A percentile compares a stretch with the other conserved stretches of the same genome.
phyloP scores from a whole-genome alignment of 2,329 filamentous ascomycete genomes.

The Fusarium caatingaense region DNA sequence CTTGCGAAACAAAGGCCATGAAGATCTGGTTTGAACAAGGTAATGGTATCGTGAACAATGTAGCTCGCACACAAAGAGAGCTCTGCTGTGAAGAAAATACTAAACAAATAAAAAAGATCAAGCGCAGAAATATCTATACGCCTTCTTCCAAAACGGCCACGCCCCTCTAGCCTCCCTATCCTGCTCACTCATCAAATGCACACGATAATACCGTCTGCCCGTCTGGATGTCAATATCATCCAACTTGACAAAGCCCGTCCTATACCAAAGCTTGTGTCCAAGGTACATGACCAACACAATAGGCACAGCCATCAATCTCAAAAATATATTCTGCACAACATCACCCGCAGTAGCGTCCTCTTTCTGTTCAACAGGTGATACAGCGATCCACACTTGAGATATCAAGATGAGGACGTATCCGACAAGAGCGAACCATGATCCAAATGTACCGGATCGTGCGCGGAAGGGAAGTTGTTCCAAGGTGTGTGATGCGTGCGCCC shows the following conservation, averaged over 20 bases:
- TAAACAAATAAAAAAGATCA: constrained; percentile 49
- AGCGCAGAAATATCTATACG: constrained; percentile 75
- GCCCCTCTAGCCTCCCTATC: constrained; percentile 77
- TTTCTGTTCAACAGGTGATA: constrained; percentile 74
- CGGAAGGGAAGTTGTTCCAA: constrained; percentile 82
- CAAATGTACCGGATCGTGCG: constrained; percentile 79
- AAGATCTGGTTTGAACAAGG: too few species aligned
- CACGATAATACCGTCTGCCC: constrained; percentile 84
- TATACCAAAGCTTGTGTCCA: constrained; percentile 79
- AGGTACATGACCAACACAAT: constrained; percentile 77
- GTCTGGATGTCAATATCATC: constrained; percentile 88
- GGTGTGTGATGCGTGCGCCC: constrained; percentile 73
- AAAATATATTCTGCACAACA: constrained; percentile 75
- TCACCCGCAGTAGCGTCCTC: constrained; percentile 50
- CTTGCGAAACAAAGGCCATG: background rate
- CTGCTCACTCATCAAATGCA: constrained; percentile 80
- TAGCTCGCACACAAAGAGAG: background rate
- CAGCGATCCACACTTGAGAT: constrained; percentile 84
- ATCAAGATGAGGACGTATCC: constrained; percentile 75
- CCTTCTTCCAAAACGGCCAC: constrained; percentile 82
- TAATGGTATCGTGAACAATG: too few species aligned
- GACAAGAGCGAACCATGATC: constrained; percentile 81
- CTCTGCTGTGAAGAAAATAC: background rate
- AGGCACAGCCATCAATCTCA: constrained; percentile 75
- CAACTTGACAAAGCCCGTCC: constrained; percentile 60